These are phyloP conservation scores for Ramaria sp. DNA, from an alignment of 768 basidiomycete species.

Conservation along the genomic window DNA sequence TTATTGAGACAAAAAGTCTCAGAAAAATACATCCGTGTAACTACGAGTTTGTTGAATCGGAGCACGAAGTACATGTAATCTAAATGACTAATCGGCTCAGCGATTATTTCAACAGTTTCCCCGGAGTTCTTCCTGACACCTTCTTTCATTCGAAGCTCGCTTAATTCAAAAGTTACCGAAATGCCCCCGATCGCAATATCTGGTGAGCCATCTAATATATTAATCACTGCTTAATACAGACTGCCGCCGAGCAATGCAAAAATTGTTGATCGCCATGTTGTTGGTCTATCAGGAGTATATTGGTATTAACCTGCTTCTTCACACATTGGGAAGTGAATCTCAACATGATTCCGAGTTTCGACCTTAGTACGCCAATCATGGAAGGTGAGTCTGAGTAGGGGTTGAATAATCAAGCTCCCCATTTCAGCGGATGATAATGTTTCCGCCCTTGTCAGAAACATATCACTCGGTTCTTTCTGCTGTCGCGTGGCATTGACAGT, in stretches of 20 bases:
- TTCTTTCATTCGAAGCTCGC: slow-evolving; percentile 18
- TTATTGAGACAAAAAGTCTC: too few species aligned
- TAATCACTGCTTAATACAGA: not conserved
- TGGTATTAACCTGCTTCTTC: not conserved
- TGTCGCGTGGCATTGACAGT: slow-evolving; percentile 19
- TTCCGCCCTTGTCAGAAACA: slow-evolving; percentile 15
- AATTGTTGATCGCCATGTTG: too few species aligned
- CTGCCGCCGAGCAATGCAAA: not conserved
- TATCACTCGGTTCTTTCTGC: slow-evolving; percentile 21
- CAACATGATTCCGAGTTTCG: slow-evolving; percentile 1
- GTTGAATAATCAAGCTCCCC: not conserved
- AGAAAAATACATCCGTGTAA: too few species aligned
- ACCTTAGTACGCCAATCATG: slow-evolving; percentile 23
- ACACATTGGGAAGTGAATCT: not conserved
- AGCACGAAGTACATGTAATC: too few species aligned
- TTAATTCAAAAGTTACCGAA: not conserved
- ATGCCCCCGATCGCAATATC: slow-evolving; percentile 17
- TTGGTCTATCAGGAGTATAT: not conserved
- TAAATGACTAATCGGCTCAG: too few species aligned
- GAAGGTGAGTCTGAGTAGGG: slow-evolving; percentile 11
- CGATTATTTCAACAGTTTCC: too few species aligned
- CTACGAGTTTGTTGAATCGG: too few species aligned
- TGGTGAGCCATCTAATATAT: slow-evolving; percentile 11
- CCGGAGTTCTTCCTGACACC: slow-evolving; percentile 23
- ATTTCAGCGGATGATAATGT: not conserved